phyloP scores from a whole-genome alignment of 148 eudicot species.

The Diospyros kaki region DNA sequence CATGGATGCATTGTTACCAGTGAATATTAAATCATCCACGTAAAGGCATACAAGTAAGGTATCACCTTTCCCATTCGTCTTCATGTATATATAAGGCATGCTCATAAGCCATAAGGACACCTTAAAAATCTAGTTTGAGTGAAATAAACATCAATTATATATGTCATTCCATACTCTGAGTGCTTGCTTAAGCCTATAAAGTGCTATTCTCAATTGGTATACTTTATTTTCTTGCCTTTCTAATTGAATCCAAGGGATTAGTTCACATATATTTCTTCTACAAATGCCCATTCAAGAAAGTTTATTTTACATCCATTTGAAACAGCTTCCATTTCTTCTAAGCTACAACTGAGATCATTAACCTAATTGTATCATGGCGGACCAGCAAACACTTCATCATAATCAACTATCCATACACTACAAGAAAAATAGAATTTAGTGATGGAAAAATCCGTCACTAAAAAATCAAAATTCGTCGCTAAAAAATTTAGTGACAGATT shows the following conservation, averaged over 20 bases:
- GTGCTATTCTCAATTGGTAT: too few relatives aligned
- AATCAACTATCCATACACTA: too few relatives aligned
- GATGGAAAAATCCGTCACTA: too few relatives aligned
- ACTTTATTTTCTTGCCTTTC: neutral
- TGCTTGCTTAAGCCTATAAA: neutral
- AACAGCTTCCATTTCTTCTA: neutral
- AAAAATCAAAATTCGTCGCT: too few relatives aligned
- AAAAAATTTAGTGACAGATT: too few relatives aligned
- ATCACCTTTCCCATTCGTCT: neutral
- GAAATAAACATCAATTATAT: too few relatives aligned
- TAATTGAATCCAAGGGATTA: neutral
- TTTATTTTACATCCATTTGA: conserved; percentile 8
- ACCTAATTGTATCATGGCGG: too few relatives aligned
- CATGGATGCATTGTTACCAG: neutral
- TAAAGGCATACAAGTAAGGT: neutral
- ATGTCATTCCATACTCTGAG: neutral
- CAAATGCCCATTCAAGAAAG: neutral
- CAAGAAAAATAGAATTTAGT: too few relatives aligned
- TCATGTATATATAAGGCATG: neutral
- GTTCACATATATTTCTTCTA: neutral
- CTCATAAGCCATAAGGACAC: neutral
- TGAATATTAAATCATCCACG: neutral
- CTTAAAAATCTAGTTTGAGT: too few relatives aligned
- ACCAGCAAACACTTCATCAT: too few relatives aligned
- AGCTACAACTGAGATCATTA: too few relatives aligned